Percentiles rank a stretch among this genome's conserved stretches.
phyloP scores from a whole-genome alignment of 177 flowering plant genomes.

The Tripterygium wilfordii region DNA sequence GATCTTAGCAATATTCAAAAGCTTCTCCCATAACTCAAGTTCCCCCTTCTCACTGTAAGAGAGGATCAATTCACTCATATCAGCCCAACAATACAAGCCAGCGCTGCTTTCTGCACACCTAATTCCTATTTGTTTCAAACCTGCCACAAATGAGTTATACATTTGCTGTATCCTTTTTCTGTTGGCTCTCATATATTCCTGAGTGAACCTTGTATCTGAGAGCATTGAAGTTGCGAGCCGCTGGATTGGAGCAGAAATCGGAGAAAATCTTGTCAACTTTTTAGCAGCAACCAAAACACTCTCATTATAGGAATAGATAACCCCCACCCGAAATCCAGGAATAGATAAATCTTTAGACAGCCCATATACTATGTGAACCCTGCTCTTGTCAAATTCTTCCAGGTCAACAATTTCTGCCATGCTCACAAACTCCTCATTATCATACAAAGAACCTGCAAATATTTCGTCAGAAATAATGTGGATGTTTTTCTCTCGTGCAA shows the following conservation, averaged over 20 bases:
- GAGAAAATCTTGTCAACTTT: constrained; percentile 32
- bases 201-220: constrained; percentile 32
- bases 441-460: constrained; percentile 40
- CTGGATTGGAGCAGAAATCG: constrained; percentile 38
- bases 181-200: constrained; percentile 25
- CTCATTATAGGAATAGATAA: constrained; percentile 32
- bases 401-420: constrained; percentile 35
- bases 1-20: constrained; percentile 36
- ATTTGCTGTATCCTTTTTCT: constrained; percentile 20
- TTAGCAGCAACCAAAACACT: constrained; percentile 33
- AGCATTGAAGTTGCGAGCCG: constrained; percentile 30
- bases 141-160: constrained; percentile 25
- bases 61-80: constrained; percentile 35
- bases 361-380: constrained; percentile 45
- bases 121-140: constrained; percentile 31
- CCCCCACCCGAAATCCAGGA: constrained; percentile 47
- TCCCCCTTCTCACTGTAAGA: constrained; percentile 41
- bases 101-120: constrained; percentile 32
- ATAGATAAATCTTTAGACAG: constrained; percentile 50
- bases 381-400: constrained; percentile 29
- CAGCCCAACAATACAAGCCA: constrained; percentile 44
- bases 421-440: constrained; percentile 37
- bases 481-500: constrained; percentile 46
- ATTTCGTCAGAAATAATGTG: constrained; percentile 49
- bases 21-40: constrained; percentile 36